These are phyloP conservation scores for Neofusicoccum umdonicola DNA, from an alignment of 2,329 filamentous ascomycete genomes.

Conservation along the genomic window DNA sequence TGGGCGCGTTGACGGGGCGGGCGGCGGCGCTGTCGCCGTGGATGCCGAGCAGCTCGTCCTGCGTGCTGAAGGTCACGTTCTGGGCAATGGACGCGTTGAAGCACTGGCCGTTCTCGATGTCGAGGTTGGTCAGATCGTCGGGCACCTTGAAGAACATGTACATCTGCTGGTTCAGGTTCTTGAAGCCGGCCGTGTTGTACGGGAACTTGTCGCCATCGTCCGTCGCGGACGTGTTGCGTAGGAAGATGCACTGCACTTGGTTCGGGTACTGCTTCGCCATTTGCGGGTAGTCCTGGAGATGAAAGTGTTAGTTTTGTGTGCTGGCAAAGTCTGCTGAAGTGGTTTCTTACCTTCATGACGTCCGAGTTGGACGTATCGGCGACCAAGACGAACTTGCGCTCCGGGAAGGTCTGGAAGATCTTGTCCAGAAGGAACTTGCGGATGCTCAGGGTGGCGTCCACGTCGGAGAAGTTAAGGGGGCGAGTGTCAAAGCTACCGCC, in stretches of 20 bases:
- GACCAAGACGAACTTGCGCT: conserved; percentile 72
- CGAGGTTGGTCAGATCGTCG: conserved; percentile 64
- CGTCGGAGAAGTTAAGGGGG: conserved; percentile 76
- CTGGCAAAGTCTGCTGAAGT: background rate
- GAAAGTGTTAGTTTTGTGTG: background rate
- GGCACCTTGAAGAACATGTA: conserved; percentile 80
- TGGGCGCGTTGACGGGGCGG: conserved; percentile 23
- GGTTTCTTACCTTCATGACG: conserved; percentile 54
- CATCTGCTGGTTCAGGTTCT: conserved; percentile 60
- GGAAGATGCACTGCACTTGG: conserved; percentile 74
- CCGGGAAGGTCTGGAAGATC: conserved; percentile 71
- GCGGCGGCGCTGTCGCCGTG: conserved; percentile 24
- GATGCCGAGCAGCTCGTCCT: conserved; percentile 37
- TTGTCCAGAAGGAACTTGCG: conserved; percentile 68
- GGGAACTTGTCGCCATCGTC: conserved; percentile 67
- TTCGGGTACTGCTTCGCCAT: conserved; percentile 65
- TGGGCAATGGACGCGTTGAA: conserved; percentile 63
- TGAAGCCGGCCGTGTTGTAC: conserved; percentile 71
- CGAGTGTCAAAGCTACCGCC: conserved; percentile 75
- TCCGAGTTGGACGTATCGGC: conserved; percentile 76
- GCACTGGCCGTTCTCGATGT: conserved; percentile 67
- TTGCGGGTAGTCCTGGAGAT: conserved; percentile 51
- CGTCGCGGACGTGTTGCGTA: conserved; percentile 71
- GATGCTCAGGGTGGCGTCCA: conserved; percentile 68
- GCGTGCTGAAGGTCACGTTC: conserved; percentile 64